These are phyloP conservation scores for Ceratobasidium sp. DNA, from an alignment of 1,284 basidiomycete species.

Conservation along the genomic window DNA sequence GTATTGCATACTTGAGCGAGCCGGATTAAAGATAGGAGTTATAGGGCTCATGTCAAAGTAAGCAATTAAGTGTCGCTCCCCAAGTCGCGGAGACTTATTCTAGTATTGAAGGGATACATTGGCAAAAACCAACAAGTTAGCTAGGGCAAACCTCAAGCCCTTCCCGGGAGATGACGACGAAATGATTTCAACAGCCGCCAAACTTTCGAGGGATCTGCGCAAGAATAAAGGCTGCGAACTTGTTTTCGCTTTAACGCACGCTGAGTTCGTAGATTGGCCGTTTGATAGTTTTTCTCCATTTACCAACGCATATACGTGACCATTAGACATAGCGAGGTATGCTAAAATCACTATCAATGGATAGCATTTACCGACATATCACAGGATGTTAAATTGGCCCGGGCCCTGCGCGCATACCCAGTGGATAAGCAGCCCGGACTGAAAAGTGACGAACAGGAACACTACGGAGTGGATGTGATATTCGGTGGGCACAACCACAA, in stretches of 20 bases:
- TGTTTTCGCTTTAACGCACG: neutral
- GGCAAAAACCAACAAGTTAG: neutral
- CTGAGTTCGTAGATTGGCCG: neutral
- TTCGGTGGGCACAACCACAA: constrained; percentile 92
- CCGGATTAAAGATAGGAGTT: neutral
- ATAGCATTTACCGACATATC: too few species aligned
- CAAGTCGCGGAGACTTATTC: too few species aligned
- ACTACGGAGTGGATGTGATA: constrained; percentile 86
- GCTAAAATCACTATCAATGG: too few species aligned
- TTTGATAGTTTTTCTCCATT: too few species aligned
- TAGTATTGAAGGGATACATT: neutral
- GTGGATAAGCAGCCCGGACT: constrained; percentile 58
- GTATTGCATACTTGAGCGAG: neutral
- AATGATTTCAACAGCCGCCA: too few species aligned
- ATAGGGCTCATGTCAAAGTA: neutral
- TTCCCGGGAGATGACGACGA: too few species aligned
- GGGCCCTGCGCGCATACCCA: constrained; percentile 56
- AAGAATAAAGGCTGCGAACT: neutral
- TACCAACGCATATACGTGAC: too few species aligned
- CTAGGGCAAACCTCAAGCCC: too few species aligned
- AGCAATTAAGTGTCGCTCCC: too few species aligned
- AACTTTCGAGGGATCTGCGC: neutral
- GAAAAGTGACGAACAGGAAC: constrained; percentile 51
- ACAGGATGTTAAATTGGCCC: constrained; percentile 72
- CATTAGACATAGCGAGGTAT: too few species aligned